A percentile compares a stretch with the other conserved stretches of the same genome.
Conservation (phyloP, 1,139 yeast genomes). For the Candida sp. region DNA sequence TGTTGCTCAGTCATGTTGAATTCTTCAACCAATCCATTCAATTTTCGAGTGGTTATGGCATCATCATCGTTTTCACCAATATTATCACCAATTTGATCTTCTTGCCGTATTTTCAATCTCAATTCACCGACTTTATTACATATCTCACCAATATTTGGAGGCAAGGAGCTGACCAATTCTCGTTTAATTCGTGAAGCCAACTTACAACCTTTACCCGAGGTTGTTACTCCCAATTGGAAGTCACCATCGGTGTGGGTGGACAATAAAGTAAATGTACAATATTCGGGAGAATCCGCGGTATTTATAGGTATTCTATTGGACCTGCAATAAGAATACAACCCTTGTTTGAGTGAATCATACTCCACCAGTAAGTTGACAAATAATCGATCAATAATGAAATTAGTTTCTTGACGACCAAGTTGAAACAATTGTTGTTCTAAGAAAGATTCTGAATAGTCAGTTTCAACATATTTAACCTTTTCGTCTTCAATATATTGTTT, state of each 20-base stretch:
- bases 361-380: constrained; percentile 52
- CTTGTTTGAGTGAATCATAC: constrained; percentile 22
- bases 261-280: constrained; percentile 72
- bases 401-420: constrained; percentile 64
- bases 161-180: constrained; percentile 64
- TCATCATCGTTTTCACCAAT: constrained; percentile 70
- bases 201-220: constrained; percentile 89
- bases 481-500: constrained; percentile 16
- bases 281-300: constrained; percentile 68
- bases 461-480: constrained; percentile 34
- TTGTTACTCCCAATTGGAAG: constrained; percentile 80
- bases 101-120: constrained; percentile 52
- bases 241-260: constrained; percentile 72
- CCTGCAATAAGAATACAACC: constrained; percentile 49
- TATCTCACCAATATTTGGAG: constrained; percentile 65
- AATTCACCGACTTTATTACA: constrained; percentile 69
- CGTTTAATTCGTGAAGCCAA: constrained; percentile 78
- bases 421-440: background rate
- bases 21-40: constrained; percentile 63
- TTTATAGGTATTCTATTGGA: constrained; percentile 76
- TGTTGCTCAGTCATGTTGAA: constrained; percentile 52
- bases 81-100: constrained; percentile 38
- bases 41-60: constrained; percentile 52
- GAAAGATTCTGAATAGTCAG: constrained; percentile 1
- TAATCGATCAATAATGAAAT: constrained; percentile 66